Base-by-base conservation (phyloP, 352 stramenopile species). In the Phytophthora macrochlamydospora region DNA sequence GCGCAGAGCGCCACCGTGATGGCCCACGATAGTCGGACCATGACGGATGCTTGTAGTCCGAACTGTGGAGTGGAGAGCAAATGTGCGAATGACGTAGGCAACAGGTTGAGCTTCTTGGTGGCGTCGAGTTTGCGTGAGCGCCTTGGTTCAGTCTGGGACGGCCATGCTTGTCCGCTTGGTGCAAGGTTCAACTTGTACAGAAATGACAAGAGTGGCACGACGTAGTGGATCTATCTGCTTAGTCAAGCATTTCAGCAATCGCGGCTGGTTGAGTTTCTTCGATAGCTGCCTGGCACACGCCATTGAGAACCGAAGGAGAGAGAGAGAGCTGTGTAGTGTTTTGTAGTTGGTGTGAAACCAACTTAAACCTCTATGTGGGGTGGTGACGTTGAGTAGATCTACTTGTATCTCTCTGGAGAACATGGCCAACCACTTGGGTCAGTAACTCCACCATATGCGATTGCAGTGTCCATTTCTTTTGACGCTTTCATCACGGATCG, bases 21-120 rank as follows among this genome's bases (percentile, higher is more conserved):
- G 4, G 62, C 55, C 68, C 62, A 75, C 30, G 59, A 66, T 30
- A 69, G 57, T 38, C 57, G 67, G 48, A 75, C 68, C 68, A 72
- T 75, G 57, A 37, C 31, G 46, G 30, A 14, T 32, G 29, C 24
- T 32, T 44, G 29, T 43, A 7, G 49, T 45, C 35, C 7, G 18
- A 40, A 56, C 33, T 72, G 31, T 56, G 43, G 31, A 38, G 53
- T 48, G 11, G 8, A 18, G 69, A 32, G 58, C 43, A 54, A 56
- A 14, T 72, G 69, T 46, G 63, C 3, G 48, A 75, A 69, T 75
- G 67, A 64, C 11, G 11, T 56, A 11, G 35, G 9, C 35, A 0
- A 11, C 35, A 40, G 35, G 35, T 24, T 24, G 35, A 40, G 6
- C 9, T 40, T 40, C 6, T 6, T 40, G 35, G 6, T 40, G 35